phyloP scores from a whole-genome alignment of 139 green algal species.

The Marvania coccoides region DNA sequence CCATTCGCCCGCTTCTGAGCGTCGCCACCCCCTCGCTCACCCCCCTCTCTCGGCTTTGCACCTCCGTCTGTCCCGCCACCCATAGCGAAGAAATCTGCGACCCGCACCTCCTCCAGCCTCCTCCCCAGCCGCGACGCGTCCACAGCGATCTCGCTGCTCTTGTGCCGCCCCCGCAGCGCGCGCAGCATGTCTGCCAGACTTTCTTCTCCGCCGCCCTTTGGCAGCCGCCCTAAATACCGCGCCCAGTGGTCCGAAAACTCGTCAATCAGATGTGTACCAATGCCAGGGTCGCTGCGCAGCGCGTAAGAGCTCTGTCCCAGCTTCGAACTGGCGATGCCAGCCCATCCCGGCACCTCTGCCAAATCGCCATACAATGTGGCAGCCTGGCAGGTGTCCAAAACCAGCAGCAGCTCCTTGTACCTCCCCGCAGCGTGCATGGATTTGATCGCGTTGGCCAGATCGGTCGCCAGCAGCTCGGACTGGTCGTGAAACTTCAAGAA shows the following conservation, averaged over 20 bases:
- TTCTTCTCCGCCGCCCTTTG: neutral
- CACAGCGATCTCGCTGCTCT: neutral
- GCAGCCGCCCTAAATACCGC: neutral
- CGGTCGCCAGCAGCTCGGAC: slow-evolving; percentile 56
- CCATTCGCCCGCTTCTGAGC: neutral
- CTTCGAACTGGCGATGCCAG: slow-evolving; percentile 51
- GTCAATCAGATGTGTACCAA: slow-evolving; percentile 22
- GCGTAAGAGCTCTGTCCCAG: slow-evolving; percentile 34
- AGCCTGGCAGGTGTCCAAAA: slow-evolving; percentile 91
- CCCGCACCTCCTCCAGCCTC: neutral
- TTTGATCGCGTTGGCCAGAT: slow-evolving; percentile 45
- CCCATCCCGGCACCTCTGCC: slow-evolving; percentile 33
- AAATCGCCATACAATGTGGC: slow-evolving; percentile 59
- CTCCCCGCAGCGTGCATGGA: slow-evolving; percentile 33
- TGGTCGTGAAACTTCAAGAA: slow-evolving; percentile 96
- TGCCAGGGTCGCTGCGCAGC: neutral
- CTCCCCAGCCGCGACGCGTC: neutral
- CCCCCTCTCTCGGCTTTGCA: neutral
- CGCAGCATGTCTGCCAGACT: neutral
- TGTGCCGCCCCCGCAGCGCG: neutral
- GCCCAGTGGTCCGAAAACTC: slow-evolving; percentile 10
- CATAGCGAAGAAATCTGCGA: neutral
- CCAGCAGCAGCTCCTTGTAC: slow-evolving; percentile 81
- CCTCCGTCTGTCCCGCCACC: no score
- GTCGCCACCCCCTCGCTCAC: neutral